Evolutionary conservation across 768 basidiomycete species (phyloP), one percentile per base, ranked within the genome.

Genomic region (Omphalotus guepiniiformis): DNA sequence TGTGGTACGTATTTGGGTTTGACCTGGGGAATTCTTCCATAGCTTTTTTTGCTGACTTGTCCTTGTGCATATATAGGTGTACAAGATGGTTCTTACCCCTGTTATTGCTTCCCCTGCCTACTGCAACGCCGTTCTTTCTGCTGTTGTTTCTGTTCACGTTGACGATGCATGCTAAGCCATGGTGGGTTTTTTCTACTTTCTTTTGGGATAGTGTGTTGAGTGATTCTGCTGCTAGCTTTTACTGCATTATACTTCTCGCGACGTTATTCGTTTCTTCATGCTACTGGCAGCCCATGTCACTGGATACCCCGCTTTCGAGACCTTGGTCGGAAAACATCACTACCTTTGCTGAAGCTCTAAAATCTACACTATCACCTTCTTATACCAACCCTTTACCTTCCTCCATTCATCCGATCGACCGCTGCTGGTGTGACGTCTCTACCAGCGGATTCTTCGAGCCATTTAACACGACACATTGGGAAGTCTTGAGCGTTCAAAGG

Each of bases 201-300:
- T 6, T 32, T 30, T 16, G 27, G 39, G 15, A 15, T 5, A 3
- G 23, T 7, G 22, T 54, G 2, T 19, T 19, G 40, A 21, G 16
- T 28, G 12, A 30, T 12, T 16, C 41, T 34, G 7, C 42, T 38
- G 19, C 47, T 50, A 93, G 90, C 58, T 89, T 91, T 62, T 93
- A 93, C 62, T 93, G 90, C 72, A 84, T 93, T 46, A 73, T 89
- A 19, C 75, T 93, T 18, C 79, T 93, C 12, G 75, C 80, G 0
- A 85, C 89, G n/a, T 75, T 92, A 40, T 92, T 90, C 62, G 72
- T 89, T 51, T 87, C 90, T 13, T 87, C 90, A 15, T 93, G 90
- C 62, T 91, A 91, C 65, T 92, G 90, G 90, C 86, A 88, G 52
- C 87, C 91, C 25, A 79, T 89, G 48, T 78, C 83, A 19, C 63